A percentile compares a stretch with the other conserved stretches of the same genome.
Conservation (phyloP, 306 rosid genomes). For the Prunus kanzakura region DNA sequence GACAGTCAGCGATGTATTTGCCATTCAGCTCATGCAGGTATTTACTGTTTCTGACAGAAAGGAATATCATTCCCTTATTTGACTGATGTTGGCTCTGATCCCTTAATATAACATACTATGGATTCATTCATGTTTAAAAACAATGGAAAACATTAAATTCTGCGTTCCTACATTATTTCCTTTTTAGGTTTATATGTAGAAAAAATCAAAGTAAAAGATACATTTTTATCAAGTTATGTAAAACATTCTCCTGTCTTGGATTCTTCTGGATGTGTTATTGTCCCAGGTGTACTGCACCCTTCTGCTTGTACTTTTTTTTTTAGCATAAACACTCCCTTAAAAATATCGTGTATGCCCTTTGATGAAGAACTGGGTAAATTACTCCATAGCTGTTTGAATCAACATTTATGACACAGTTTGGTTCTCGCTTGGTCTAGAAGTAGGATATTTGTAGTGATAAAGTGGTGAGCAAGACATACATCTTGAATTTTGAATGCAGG, state of each 20-base stretch:
- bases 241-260: background rate
- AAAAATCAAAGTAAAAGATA: too few species aligned
- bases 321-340: background rate
- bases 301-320: background rate
- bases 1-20: conserved; percentile 88
- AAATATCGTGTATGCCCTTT: background rate
- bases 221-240: background rate
- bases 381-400: too few species aligned
- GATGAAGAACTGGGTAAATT: background rate
- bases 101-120: background rate
- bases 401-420: background rate
- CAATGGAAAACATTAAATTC: background rate
- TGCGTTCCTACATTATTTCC: background rate
- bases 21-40: conserved; percentile 98
- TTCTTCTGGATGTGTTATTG: too few species aligned
- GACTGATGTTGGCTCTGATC: conserved; percentile 1
- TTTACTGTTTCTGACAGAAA: background rate
- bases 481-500: conserved; percentile 44
- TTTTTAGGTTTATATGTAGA: background rate
- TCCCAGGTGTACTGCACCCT: background rate
- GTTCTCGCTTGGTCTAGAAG: background rate
- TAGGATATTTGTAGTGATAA: background rate
- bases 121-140: too few species aligned
- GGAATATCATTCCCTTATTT: background rate
- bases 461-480: conserved; percentile 5